phyloP scores from a whole-genome alignment of 305 asterid species.

The Solanum hybrid region DNA sequence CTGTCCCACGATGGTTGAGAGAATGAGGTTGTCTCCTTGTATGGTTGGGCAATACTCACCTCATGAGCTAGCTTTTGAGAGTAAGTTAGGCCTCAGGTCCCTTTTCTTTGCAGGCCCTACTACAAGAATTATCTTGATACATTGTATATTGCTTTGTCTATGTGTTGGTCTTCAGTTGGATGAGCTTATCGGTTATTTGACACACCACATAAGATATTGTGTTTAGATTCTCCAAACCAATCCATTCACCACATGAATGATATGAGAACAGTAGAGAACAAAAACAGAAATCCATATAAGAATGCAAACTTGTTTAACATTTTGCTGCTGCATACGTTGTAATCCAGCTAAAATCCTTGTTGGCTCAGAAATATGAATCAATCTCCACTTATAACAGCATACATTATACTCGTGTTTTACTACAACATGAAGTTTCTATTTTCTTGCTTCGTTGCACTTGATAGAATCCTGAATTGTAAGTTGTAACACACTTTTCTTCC shows the following conservation, averaged over 20 bases:
- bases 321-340: not conserved
- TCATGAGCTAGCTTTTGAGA: not conserved
- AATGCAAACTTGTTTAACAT: not conserved
- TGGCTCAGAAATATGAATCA: not conserved
- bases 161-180: not conserved
- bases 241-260: not conserved
- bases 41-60: not conserved
- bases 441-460: not conserved
- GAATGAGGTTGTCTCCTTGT: not conserved
- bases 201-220: not conserved
- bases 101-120: not conserved
- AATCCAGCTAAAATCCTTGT: not conserved
- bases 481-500: not conserved
- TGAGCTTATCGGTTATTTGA: not conserved
- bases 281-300: not conserved
- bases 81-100: not conserved
- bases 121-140: not conserved
- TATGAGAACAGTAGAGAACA: not conserved
- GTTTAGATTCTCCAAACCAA: not conserved
- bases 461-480: not conserved
- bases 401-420: not conserved
- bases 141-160: not conserved
- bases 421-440: not conserved
- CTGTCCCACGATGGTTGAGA: not conserved
- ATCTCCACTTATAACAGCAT: not conserved